Evolutionary conservation across 495 filamentous ascomycete genomes (phyloP), one percentile per base, ranked within the genome.

Genomic region (Pseudomonodictys pantanalensis): DNA sequence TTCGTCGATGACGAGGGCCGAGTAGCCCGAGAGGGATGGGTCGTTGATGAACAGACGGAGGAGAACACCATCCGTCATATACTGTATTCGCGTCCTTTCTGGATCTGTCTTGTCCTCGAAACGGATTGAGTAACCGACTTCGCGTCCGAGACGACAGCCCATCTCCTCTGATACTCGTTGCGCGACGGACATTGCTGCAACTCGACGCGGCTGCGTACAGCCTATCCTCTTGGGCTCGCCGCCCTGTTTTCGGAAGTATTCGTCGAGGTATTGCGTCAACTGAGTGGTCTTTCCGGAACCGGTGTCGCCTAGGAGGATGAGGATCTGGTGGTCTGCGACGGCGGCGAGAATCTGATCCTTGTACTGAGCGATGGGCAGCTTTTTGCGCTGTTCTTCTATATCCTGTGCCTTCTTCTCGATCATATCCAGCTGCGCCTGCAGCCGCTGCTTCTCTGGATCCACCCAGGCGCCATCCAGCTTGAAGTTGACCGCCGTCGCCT

Each of bases 61-160:
- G 41, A 97, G 78, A 91, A 97, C 97, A 59, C 93, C 93, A 70
- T 98, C 93, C 2, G 93, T 98, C 91, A 96, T 95, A 70, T 96
- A 98, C 72, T 97, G 96, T 24, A 98, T 72, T 38, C 92, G 79
- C 0, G 93, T 97, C 75, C 96, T 95, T 61, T 96, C 91, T 66
- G 39, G 22, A 8, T 83, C 90, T 0, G 93, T 97, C 42, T 85
- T 83, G 71, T 98, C 91, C 67, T 98, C 93, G 68, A 97, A 98
- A 52, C 93, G 87, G 64, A 98, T 96, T 1, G 88, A 86, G 71
- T 98, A 98, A 30, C 93, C 93, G 29, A 97, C 92, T 68, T 96
- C 90, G 64, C 91, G 90, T 1, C 93, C 93, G 17, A 97, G 72
- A 71, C 89, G 92, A 30, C 90, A 87, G 3, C 91, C 90, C 82